Evolutionary conservation across 805 yeast genomes (phyloP).

Genomic region (Wickerhamomyces canadensis): DNA sequence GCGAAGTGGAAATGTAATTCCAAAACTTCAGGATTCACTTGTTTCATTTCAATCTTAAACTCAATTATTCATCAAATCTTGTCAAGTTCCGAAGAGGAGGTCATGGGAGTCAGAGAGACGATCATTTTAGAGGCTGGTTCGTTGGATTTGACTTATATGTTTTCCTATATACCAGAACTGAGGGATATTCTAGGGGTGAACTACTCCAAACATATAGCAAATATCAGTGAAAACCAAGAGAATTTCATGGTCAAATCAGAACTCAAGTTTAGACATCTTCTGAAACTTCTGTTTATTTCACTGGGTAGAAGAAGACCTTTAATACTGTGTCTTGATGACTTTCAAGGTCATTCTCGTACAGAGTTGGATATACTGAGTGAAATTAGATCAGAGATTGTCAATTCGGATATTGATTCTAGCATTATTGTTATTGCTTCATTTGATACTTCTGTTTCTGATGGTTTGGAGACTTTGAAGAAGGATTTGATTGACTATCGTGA

Average conservation of each 20-base stretch:
- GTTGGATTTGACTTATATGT: conserved; percentile 35
- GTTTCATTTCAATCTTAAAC: conserved; percentile 34
- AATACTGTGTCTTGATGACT: conserved; percentile 40
- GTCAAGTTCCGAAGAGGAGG: conserved; percentile 29
- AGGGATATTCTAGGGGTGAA: conserved; percentile 36
- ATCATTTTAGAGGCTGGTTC: conserved; percentile 33
- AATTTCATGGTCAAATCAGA: conserved; percentile 29
- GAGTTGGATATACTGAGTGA: conserved; percentile 25
- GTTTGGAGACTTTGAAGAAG: conserved; percentile 12
- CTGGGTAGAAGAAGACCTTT: conserved; percentile 35
- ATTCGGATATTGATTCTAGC: conserved; percentile 19
- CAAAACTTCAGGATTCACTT: conserved; percentile 31
- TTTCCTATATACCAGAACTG: conserved; percentile 39
- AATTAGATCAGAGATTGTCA: conserved; percentile 22
- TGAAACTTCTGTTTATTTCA: conserved; percentile 37
- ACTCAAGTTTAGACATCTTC: conserved; percentile 34
- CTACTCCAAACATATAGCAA: conserved; percentile 26
- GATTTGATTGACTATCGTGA: conserved; percentile 18
- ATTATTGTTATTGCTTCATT: conserved; percentile 24
- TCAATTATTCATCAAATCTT: conserved; percentile 36
- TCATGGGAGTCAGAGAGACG: conserved; percentile 35
- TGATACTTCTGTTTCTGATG: conserved; percentile 8
- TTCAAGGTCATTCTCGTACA: conserved; percentile 36
- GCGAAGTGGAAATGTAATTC: conserved; percentile 26
- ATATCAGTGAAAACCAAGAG: conserved; percentile 15